A percentile compares a stretch with the other conserved stretches of the same genome.
Evolutionary conservation across 2,329 filamentous ascomycete genomes (phyloP).

Genomic region (Alternaria consortialis): DNA sequence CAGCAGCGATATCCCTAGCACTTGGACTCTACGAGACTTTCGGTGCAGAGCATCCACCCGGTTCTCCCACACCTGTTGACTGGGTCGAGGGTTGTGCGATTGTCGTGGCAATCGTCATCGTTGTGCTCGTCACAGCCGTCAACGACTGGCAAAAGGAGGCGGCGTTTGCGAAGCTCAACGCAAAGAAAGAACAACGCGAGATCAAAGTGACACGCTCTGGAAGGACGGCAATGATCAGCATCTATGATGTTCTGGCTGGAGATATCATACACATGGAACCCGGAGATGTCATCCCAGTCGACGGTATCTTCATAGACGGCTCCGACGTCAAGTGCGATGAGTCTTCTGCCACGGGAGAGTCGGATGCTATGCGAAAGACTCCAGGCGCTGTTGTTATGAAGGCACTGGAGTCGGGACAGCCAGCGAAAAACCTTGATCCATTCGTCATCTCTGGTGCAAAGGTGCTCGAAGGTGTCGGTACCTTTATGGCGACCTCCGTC

Average conservation of each 20-base stretch:
- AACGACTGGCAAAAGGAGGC: constrained; percentile 52
- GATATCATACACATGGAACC: constrained; percentile 74
- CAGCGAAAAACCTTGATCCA: constrained; percentile 65
- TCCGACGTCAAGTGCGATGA: constrained; percentile 75
- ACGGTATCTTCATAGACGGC: constrained; percentile 73
- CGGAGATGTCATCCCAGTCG: constrained; percentile 74
- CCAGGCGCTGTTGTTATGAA: constrained; percentile 67
- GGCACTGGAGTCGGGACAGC: constrained; percentile 61
- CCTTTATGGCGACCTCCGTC: constrained; percentile 64
- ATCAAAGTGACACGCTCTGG: constrained; percentile 67
- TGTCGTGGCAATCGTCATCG: constrained; percentile 50
- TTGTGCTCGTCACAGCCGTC: constrained; percentile 49
- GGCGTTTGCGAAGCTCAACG: constrained; percentile 46
- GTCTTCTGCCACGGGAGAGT: constrained; percentile 76
- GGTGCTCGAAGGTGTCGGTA: constrained; percentile 61
- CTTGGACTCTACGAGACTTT: constrained; percentile 75
- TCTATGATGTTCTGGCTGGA: constrained; percentile 70
- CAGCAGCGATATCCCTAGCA: constrained; percentile 73
- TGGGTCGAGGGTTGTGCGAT: constrained; percentile 52
- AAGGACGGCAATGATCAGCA: constrained; percentile 66
- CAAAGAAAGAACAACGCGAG: constrained; percentile 49
- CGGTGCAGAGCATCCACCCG: constrained; percentile 55
- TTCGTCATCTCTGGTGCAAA: constrained; percentile 70
- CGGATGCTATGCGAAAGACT: constrained; percentile 74
- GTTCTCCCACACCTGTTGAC: constrained; percentile 53